These are phyloP conservation scores for Micractinium sp. DNA, from an alignment of 139 green algal species.

Conservation along the genomic window DNA sequence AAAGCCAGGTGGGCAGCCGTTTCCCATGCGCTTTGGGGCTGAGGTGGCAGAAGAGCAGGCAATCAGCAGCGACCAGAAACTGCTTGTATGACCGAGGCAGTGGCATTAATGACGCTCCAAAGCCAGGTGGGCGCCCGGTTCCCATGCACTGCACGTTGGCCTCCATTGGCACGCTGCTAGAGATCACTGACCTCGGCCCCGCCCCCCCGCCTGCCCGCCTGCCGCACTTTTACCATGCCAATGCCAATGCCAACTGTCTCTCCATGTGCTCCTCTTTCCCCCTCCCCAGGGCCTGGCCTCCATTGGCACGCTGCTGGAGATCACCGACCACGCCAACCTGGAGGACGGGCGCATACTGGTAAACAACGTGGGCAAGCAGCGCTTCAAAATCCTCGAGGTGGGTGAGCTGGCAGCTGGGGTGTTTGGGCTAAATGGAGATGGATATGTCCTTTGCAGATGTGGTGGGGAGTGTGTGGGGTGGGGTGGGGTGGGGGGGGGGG, in stretches of 20 bases:
- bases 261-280: not conserved
- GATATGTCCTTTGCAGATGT: no score
- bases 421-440: no score
- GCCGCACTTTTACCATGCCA: not conserved
- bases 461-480: no score
- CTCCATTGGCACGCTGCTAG: slow-evolving; percentile 50
- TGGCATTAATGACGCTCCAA: no score
- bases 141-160: no score
- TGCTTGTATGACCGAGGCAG: no score
- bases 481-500: no score
- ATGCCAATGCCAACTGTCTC: no score
- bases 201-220: no score
- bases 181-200: slow-evolving; percentile 50
- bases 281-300: slow-evolving; percentile 34
- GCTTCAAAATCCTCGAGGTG: slow-evolving; percentile 21
- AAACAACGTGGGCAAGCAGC: slow-evolving; percentile 36
- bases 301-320: slow-evolving; percentile 58
- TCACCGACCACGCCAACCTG: slow-evolving; percentile 49
- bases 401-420: not conserved
- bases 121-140: no score
- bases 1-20: not conserved
- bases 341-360: slow-evolving; percentile 57
- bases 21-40: not conserved
- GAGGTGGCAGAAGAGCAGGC: no score
- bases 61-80: no score